Conservation (phyloP, 2,329 filamentous ascomycete species). For the Fonsecaea nubica region DNA sequence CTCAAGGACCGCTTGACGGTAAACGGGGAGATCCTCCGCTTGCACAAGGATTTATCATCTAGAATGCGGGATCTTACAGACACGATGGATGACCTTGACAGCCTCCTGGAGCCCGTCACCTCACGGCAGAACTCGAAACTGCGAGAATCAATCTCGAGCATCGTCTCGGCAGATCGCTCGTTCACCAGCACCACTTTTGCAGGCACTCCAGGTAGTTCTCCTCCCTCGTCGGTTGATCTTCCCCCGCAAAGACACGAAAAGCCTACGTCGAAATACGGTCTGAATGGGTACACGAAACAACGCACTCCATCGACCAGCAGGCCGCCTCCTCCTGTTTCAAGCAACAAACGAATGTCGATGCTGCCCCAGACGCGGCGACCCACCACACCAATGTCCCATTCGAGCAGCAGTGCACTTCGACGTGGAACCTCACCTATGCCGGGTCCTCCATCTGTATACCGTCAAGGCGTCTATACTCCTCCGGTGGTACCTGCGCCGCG, state of each 20-base stretch:
- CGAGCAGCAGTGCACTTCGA: conserved; percentile 28
- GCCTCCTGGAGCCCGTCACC: conserved; percentile 72
- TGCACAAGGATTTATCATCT: conserved; percentile 84
- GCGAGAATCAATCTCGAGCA: conserved; percentile 90
- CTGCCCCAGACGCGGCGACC: conserved; percentile 36
- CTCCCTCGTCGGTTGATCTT: conserved; percentile 69
- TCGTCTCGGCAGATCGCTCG: conserved; percentile 77
- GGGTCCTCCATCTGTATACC: conserved; percentile 40
- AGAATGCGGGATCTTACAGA: conserved; percentile 78
- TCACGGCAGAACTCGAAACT: conserved; percentile 72
- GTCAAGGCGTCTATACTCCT: conserved; percentile 45
- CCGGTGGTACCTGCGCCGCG: conserved; percentile 50
- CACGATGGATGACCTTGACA: conserved; percentile 78
- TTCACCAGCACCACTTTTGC: conserved; percentile 72
- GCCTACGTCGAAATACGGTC: conserved; percentile 52
- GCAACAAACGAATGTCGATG: conserved; percentile 36
- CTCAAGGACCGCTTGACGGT: conserved; percentile 93
- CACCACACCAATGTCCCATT: conserved; percentile 37
- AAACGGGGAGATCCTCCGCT: conserved; percentile 88
- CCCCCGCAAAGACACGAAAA: conserved; percentile 59
- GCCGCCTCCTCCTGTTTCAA: conserved; percentile 38
- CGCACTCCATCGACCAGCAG: conserved; percentile 51
- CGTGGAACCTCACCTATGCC: conserved; percentile 37
- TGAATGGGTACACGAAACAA: conserved; percentile 40
- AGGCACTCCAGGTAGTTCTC: conserved; percentile 75